Conservation (phyloP, 768 basidiomycete genomes). For the Tubosaeta brunneosetosa region DNA sequence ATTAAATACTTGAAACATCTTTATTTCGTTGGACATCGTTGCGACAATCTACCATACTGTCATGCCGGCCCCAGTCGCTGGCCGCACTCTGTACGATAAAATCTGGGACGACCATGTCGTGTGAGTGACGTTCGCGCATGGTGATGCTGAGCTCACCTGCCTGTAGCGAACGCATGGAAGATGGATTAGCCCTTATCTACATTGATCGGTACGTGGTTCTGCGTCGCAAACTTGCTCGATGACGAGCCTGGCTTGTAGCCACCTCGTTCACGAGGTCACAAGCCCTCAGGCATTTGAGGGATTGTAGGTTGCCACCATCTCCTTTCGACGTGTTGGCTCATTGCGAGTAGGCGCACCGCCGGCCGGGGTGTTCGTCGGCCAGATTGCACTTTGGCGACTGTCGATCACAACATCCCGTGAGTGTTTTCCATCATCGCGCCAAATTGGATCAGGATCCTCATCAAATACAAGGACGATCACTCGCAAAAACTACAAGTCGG, state of each 20-base stretch:
- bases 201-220: slow-evolving; percentile 58
- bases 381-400: slow-evolving; percentile 85
- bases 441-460: background rate
- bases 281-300: slow-evolving; percentile 91
- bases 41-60: background rate
- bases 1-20: slow-evolving; percentile 3
- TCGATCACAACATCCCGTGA: slow-evolving; percentile 86
- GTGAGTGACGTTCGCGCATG: slow-evolving; percentile 38
- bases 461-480: slow-evolving; percentile 52
- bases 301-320: slow-evolving; percentile 43
- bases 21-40: slow-evolving; percentile 4
- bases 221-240: background rate
- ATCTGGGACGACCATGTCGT: slow-evolving; percentile 98
- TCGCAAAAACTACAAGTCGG: slow-evolving; percentile 68
- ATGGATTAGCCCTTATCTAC: slow-evolving; percentile 78
- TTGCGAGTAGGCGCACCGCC: slow-evolving; percentile 54
- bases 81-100: slow-evolving; percentile 93
- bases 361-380: slow-evolving; percentile 74
- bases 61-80: slow-evolving; percentile 53
- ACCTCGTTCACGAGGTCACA: slow-evolving; percentile 87
- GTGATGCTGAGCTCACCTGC: slow-evolving; percentile 6
- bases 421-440: slow-evolving; percentile 26
- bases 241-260: slow-evolving; percentile 27
- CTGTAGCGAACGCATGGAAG: slow-evolving; percentile 62
- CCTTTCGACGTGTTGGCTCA: slow-evolving; percentile 9